Evolutionary conservation across 306 rosid species (phyloP).

Genomic region (Trichosanthes truncata): DNA sequence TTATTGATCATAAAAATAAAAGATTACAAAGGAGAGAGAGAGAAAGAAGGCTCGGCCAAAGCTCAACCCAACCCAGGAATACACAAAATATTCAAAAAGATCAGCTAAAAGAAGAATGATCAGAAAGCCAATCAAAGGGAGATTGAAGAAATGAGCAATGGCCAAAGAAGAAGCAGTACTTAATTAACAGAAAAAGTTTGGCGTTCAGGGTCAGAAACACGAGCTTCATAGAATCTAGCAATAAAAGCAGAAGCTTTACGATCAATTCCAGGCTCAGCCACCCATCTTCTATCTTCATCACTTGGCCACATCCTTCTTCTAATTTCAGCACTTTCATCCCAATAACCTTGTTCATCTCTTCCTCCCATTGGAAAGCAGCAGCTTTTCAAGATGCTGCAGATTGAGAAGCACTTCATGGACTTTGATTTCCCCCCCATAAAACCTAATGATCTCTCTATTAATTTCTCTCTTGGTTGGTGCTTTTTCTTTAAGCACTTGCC

Average conservation of each 20-base stretch:
- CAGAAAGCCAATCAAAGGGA: background rate
- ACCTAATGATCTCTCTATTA: background rate
- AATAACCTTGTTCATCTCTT: slow-evolving; percentile 22
- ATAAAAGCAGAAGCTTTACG: slow-evolving; percentile 71
- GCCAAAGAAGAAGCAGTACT: background rate
- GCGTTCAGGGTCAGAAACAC: slow-evolving; percentile 42
- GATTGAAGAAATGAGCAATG: background rate
- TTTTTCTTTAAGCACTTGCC: background rate
- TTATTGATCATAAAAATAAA: background rate
- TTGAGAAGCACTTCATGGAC: slow-evolving; percentile 36
- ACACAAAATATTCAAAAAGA: background rate
- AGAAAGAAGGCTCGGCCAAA: background rate
- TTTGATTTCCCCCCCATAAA: slow-evolving; percentile 27
- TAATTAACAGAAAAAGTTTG: slow-evolving; percentile 27
- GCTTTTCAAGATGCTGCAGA: slow-evolving; percentile 48
- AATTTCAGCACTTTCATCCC: slow-evolving; percentile 36
- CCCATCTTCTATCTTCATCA: slow-evolving; percentile 77
- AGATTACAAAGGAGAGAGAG: background rate
- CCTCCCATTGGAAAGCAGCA: slow-evolving; percentile 60
- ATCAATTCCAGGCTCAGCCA: slow-evolving; percentile 91
- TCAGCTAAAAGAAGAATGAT: background rate
- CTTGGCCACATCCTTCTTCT: slow-evolving; percentile 58
- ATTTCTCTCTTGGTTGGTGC: background rate
- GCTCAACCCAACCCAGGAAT: background rate
- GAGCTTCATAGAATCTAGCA: slow-evolving; percentile 52